These are phyloP conservation scores for Neoboletus subvelutipes DNA, from an alignment of 768 basidiomycete genomes.

Conservation along the genomic window DNA sequence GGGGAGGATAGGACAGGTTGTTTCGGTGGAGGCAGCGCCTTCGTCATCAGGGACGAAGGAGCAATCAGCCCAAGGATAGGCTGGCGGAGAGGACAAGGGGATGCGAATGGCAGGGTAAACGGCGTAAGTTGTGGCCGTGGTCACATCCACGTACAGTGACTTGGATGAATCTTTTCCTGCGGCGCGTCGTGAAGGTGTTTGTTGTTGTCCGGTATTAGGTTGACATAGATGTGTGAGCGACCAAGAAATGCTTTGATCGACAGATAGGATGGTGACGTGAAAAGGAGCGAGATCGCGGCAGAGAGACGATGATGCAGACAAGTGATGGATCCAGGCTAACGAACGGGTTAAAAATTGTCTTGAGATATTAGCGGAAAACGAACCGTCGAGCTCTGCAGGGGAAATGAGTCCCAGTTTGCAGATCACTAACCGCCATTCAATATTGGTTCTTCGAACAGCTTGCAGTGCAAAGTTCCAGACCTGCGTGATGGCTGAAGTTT, in stretches of 20 bases:
- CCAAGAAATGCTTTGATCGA: slow-evolving; percentile 61
- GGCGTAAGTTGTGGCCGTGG: slow-evolving; percentile 47
- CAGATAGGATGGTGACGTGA: slow-evolving; percentile 61
- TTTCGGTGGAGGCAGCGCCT: slow-evolving; percentile 23
- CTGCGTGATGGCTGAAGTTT: slow-evolving; percentile 50
- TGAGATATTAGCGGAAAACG: slow-evolving; percentile 23
- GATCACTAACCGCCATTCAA: slow-evolving; percentile 81
- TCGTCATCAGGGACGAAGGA: slow-evolving; percentile 37
- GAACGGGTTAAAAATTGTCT: slow-evolving; percentile 5
- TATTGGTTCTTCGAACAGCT: slow-evolving; percentile 60
- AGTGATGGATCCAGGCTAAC: slow-evolving; percentile 65
- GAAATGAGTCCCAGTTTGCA: slow-evolving; percentile 64
- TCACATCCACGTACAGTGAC: slow-evolving; percentile 34
- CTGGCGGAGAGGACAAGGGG: slow-evolving; percentile 42
- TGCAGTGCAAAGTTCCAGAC: slow-evolving; percentile 71
- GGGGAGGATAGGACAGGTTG: slow-evolving; percentile 48
- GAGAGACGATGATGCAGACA: slow-evolving; percentile 41
- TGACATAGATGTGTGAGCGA: slow-evolving; percentile 44
- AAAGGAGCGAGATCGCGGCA: slow-evolving; percentile 47
- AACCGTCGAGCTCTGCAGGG: slow-evolving; percentile 64
- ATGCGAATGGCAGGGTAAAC: slow-evolving; percentile 44
- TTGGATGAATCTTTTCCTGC: slow-evolving; percentile 33
- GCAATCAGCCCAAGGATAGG: slow-evolving; percentile 23
- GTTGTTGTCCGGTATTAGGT: slow-evolving; percentile 19
- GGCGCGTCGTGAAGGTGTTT: slow-evolving; percentile 28